Conservation (phyloP, 352 stramenopile species). For the Globisporangium uncinulatum region DNA sequence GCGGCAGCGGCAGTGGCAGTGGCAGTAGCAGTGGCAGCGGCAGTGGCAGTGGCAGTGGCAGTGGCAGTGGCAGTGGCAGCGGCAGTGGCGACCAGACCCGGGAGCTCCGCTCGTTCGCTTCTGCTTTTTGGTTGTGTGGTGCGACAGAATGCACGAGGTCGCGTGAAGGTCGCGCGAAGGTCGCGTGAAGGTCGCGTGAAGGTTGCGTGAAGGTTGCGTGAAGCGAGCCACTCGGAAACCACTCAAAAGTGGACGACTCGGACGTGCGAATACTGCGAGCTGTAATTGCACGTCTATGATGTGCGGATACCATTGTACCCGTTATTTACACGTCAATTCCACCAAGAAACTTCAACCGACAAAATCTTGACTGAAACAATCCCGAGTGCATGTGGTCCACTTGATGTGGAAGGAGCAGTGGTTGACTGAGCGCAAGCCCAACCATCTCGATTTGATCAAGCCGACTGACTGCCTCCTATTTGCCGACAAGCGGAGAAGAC, state of each 20-base stretch:
- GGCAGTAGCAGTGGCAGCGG: no score
- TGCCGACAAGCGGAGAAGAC: slow-evolving; percentile 15
- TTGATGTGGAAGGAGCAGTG: no score
- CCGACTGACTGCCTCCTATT: neutral
- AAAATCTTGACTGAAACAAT: no score
- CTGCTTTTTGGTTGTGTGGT: neutral
- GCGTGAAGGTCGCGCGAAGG: neutral
- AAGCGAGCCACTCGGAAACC: neutral
- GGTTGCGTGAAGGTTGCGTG: slow-evolving; percentile 10
- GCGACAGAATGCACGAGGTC: neutral
- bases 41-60: no score
- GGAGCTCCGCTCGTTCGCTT: neutral
- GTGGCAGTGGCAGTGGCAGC: neutral
- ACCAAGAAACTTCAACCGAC: no score
- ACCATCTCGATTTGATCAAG: neutral
- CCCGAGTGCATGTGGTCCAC: no score
- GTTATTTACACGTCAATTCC: no score
- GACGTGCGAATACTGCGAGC: neutral
- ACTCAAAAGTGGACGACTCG: neutral
- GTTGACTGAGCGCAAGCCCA: no score
- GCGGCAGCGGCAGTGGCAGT: no score
- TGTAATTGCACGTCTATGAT: neutral
- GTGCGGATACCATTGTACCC: no score
- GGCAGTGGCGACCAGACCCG: slow-evolving; percentile 2
- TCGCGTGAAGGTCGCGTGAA: slow-evolving; percentile 13